These are phyloP conservation scores for Globisporangium echinulatum DNA, from an alignment of 352 stramenopile genomes.

Conservation along the genomic window DNA sequence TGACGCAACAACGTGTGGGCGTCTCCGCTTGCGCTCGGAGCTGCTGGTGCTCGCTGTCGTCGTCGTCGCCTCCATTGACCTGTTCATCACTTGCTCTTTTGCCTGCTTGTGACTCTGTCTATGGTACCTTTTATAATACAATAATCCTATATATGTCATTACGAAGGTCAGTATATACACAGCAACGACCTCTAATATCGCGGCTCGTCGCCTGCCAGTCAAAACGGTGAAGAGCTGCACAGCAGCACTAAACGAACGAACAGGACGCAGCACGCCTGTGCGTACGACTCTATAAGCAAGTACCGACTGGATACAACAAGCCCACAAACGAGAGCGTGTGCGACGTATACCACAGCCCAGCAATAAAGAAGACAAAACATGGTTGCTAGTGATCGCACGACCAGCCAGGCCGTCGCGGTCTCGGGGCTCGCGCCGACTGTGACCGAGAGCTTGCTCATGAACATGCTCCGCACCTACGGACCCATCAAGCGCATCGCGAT, in stretches of 20 bases:
- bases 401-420: conserved; percentile 11
- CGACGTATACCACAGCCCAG: not conserved
- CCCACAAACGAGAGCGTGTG: no score
- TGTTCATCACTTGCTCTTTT: not conserved
- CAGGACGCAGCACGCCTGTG: no score
- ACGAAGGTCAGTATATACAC: no score
- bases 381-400: not conserved
- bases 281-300: no score
- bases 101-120: not conserved
- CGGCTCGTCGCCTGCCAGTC: no score
- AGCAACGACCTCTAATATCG: no score
- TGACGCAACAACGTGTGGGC: not conserved
- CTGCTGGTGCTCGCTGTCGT: not conserved
- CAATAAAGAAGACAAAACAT: not conserved
- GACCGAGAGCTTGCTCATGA: conserved; percentile 34
- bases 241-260: no score
- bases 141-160: no score
- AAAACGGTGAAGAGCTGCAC: no score
- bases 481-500: conserved; percentile 43
- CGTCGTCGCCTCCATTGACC: not conserved
- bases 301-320: no score
- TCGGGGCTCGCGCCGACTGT: conserved; percentile 37
- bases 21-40: conserved; percentile 8
- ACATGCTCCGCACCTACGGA: conserved; percentile 54
- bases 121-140: no score